Base-by-base conservation (phyloP, 2,329 filamentous ascomycete genomes). In the Didymella segeticola region DNA sequence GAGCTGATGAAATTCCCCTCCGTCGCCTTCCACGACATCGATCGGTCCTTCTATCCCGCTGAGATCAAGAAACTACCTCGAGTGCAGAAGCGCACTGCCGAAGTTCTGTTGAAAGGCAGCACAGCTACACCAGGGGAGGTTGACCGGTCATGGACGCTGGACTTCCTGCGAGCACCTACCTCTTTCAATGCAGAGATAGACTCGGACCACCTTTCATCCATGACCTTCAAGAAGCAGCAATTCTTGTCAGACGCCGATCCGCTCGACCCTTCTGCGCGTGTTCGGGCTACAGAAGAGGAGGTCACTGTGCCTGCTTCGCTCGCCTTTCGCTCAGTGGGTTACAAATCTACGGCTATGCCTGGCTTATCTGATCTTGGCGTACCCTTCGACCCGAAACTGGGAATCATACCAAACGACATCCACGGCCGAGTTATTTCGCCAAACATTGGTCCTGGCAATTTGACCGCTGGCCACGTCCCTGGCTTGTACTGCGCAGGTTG, bases 291-390 rank as follows among this genome's bases (percentile, higher is more conserved):
- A 17, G 51, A 63, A 4, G 64, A 14, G 62, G 75, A 34, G 79
- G 83, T 8, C 76, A 79, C 80, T 4, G 63, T 96, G 5, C 80
- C 85, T 0, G 86, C 91, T 0, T 82, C 86, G 5, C 71, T 93
- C 4, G 92, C 91, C 14, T 97, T 99, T 77, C 86, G 92, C 15
- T 96, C 91, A n/a, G 93, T 99, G 36, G 95, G 95, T 6, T 99
- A 99, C 78, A 91, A 91, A 65, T 93, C 92, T 0, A 82, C 88
- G 26, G 81, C 91, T 0, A 78, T 99, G 0, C 82, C 86, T 0
- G 93, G 91, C 0, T 88, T 98, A 60, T 75, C 80, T 1, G 84
- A 89, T 4, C 77, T 93, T 0, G 88, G 87, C 2, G 86, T 97
- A 36, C 85, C 87, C 8, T 99, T 99, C 68, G 87, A 98, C 70